A percentile compares a stretch with the other conserved stretches of the same genome.
These are phyloP conservation scores for Aquanectria penicillioides DNA, from an alignment of 2,329 filamentous ascomycete genomes.

Conservation along the genomic window DNA sequence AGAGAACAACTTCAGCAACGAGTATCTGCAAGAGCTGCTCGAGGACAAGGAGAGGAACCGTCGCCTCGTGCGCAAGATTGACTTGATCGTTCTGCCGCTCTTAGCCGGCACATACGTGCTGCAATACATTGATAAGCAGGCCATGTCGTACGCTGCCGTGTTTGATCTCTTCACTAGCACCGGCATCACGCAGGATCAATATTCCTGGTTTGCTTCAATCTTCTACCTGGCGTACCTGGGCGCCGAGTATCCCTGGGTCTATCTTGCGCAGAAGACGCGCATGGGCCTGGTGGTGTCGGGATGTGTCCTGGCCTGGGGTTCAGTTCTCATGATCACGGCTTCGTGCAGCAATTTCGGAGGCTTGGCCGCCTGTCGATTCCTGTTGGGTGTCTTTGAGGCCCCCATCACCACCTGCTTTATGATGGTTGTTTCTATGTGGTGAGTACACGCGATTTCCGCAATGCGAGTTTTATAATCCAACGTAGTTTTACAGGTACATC, in stretches of 20 bases:
- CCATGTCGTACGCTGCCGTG: conserved; percentile 61
- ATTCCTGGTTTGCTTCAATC: conserved; percentile 62
- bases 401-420: conserved; percentile 60
- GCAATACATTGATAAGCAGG: conserved; percentile 65
- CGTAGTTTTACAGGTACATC: conserved; percentile 44
- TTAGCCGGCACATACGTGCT: conserved; percentile 58
- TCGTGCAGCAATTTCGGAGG: conserved; percentile 53
- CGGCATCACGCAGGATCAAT: conserved; percentile 55
- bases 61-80: conserved; percentile 52
- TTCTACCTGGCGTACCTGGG: conserved; percentile 63
- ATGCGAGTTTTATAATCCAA: neutral
- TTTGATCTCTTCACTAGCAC: conserved; percentile 62
- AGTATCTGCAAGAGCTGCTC: conserved; percentile 34
- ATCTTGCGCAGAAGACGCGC: conserved; percentile 46
- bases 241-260: conserved; percentile 52
- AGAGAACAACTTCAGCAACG: conserved; percentile 33
- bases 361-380: conserved; percentile 54
- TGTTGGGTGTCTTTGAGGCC: conserved; percentile 59
- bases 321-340: conserved; percentile 55
- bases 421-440: conserved; percentile 60
- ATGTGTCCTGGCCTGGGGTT: conserved; percentile 48
- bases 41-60: conserved; percentile 19
- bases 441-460: neutral
- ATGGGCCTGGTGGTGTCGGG: conserved; percentile 48
- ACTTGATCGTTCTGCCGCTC: conserved; percentile 59